Base-by-base conservation (phyloP, 2,329 filamentous ascomycete genomes). In the Akanthomyces muscarius region DNA sequence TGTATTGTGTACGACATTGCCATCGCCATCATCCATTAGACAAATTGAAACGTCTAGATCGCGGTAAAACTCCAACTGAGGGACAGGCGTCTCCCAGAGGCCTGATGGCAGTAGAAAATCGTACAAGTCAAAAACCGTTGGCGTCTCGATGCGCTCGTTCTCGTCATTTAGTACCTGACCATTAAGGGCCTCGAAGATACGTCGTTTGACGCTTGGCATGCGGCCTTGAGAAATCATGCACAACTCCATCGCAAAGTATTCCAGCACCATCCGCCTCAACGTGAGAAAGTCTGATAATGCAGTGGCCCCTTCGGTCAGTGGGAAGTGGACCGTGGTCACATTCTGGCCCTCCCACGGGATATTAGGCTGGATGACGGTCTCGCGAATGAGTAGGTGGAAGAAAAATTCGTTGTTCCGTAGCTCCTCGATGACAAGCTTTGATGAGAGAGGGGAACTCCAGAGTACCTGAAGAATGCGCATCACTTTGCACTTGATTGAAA, bases 71-170 rank as follows among this genome's bases (percentile, higher is more conserved):
- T 80, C 76, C 23, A 90, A 77, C 5, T 80, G 73, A 3, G 87
- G 86, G 2, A 83, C 74, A 2, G 82, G 71, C 5, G 78, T 73
- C 28, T 78, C 74, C 78, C 84, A 86, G n/a, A 79, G 71, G 18
- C 74, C 79, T 52, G 81, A 81, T 23, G 80, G 72, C 2, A 83
- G 75, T 64, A 95, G 84, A 70, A 98, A 98, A 75, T 99, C 95
- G 69, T 96, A 95, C 25, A 98, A 82, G 67, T 97, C 92, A 70
- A 98, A 97, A 7, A 98, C 84, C 4, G 90, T 92, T 0, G 89
- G 83, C 63, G 92, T 89, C 33, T 81, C 78, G 44, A 89, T 79
- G 5, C 86, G 79, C 61, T 90, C 85, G 54, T 89, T 88, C 64
- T 85, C 86, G 16, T 89, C 84, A 21, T 87, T 79, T 13, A 85